Conservation (phyloP, 2,329 filamentous ascomycete genomes). For the Fonsecaea multimorphosa region DNA sequence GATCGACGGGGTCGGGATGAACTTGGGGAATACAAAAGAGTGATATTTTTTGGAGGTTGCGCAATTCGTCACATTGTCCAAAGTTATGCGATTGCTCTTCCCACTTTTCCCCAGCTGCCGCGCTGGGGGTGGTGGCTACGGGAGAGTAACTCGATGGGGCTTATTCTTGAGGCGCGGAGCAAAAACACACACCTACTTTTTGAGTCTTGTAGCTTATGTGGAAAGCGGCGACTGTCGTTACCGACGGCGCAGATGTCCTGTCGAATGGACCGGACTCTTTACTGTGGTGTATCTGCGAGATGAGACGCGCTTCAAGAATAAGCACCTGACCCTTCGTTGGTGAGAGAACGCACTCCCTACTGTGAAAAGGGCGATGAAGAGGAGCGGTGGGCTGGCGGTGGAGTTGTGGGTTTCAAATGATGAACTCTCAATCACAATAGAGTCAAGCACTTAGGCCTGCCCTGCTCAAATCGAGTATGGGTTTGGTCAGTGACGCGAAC, state of each 20-base stretch:
- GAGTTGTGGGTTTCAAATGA: constrained; percentile 74
- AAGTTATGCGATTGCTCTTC: constrained; percentile 97
- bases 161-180: constrained; percentile 99
- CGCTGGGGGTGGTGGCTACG: constrained; percentile 37
- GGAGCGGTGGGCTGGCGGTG: constrained; percentile 38
- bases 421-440: constrained; percentile 84
- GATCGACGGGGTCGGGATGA: constrained; percentile 14
- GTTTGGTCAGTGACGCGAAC: constrained; percentile 55
- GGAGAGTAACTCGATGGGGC: constrained; percentile 98
- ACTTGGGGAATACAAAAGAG: constrained; percentile 25
- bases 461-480: constrained; percentile 45
- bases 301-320: neutral
- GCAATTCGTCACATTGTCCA: constrained; percentile 89
- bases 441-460: constrained; percentile 94
- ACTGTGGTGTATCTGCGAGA: constrained; percentile 10
- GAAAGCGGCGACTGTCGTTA: constrained; percentile 52
- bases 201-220: constrained; percentile 62
- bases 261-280: constrained; percentile 70
- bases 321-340: neutral
- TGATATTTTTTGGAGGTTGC: constrained; percentile 43
- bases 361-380: constrained; percentile 11
- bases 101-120: constrained; percentile 41
- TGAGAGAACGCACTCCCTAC: neutral
- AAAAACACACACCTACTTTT: constrained; percentile 41
- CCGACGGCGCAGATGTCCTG: constrained; percentile 62